phyloP scores from a whole-genome alignment of 495 filamentous ascomycete species.

The Xylaria scruposa region DNA sequence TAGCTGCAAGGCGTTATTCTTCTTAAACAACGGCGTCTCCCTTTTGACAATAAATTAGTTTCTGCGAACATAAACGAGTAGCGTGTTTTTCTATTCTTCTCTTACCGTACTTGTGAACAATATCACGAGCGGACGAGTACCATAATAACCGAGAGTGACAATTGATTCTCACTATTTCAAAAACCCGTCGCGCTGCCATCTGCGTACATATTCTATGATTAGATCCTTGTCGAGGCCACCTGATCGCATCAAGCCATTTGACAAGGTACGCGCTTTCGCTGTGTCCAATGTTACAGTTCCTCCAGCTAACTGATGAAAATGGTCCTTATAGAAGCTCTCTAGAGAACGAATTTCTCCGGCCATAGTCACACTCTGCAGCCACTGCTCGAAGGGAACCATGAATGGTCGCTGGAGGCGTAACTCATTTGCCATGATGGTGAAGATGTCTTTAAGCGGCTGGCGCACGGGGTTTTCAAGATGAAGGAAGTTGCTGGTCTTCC shows the following conservation, averaged over 20 bases:
- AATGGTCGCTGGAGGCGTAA: slow-evolving; percentile 31
- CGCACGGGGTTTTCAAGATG: slow-evolving; percentile 51
- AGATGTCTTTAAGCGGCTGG: slow-evolving; percentile 43
- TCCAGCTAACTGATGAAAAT: slow-evolving; percentile 36
- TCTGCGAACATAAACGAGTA: not conserved
- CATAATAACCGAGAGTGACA: not conserved
- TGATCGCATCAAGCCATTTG: slow-evolving; percentile 30
- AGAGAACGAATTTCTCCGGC: slow-evolving; percentile 34
- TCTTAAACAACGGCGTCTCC: not conserved
- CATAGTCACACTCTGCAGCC: slow-evolving; percentile 38
- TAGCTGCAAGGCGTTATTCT: no score
- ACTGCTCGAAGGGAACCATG: slow-evolving; percentile 41
- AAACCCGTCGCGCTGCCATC: slow-evolving; percentile 26
- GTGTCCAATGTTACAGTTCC: slow-evolving; percentile 39
- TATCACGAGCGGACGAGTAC: not conserved
- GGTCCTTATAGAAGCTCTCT: slow-evolving; percentile 38
- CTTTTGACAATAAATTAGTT: not conserved
- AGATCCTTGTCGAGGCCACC: slow-evolving; percentile 32
- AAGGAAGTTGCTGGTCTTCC: slow-evolving; percentile 34
- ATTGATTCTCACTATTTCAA: slow-evolving; percentile 1
- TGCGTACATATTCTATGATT: slow-evolving; percentile 33
- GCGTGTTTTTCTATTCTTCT: not conserved
- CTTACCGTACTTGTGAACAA: not conserved
- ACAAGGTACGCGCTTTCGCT: slow-evolving; percentile 30
- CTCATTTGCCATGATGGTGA: slow-evolving; percentile 36